Evolutionary conservation across 306 rosid genomes (phyloP).

Genomic region (Aeschynomene evenia): DNA sequence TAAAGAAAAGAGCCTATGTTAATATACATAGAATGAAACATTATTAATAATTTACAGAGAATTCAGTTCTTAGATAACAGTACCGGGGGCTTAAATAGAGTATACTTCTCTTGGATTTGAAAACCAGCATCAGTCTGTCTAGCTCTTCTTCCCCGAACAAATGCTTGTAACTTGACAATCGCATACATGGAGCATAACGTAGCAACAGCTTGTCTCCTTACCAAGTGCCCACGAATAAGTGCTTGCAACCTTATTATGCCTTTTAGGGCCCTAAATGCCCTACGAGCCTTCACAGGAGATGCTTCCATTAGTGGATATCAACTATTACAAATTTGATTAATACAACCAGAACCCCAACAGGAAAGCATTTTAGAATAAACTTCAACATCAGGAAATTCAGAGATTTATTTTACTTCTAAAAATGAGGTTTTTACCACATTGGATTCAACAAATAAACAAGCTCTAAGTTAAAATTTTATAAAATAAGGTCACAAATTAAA

Average conservation of each 20-base stretch:
- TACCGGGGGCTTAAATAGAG: constrained; percentile 50
- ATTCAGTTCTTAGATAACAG: constrained; percentile 1
- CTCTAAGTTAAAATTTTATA: neutral
- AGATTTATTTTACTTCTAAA: neutral
- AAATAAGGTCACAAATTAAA: neutral
- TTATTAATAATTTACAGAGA: neutral
- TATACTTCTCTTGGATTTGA: constrained; percentile 62
- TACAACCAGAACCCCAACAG: constrained; percentile 3
- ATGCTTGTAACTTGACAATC: constrained; percentile 85
- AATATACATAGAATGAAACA: too few relatives aligned
- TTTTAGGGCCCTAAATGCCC: constrained; percentile 93
- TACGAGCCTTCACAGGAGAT: constrained; percentile 81
- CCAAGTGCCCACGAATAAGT: constrained; percentile 98
- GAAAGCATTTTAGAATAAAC: neutral
- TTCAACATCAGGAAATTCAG: neutral
- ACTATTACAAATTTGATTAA: constrained; percentile 14
- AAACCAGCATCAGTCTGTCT: constrained; percentile 63
- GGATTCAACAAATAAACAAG: neutral
- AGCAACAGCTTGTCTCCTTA: constrained; percentile 92
- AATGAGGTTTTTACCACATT: neutral
- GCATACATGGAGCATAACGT: constrained; percentile 80
- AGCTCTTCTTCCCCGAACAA: constrained; percentile 69
- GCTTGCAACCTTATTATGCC: constrained; percentile 99
- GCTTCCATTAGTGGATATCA: constrained; percentile 37
- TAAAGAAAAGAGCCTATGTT: neutral